Evolutionary conservation across 768 basidiomycete species (phyloP), one percentile per base, ranked within the genome.

Genomic region (Termitomyces titanicus): DNA sequence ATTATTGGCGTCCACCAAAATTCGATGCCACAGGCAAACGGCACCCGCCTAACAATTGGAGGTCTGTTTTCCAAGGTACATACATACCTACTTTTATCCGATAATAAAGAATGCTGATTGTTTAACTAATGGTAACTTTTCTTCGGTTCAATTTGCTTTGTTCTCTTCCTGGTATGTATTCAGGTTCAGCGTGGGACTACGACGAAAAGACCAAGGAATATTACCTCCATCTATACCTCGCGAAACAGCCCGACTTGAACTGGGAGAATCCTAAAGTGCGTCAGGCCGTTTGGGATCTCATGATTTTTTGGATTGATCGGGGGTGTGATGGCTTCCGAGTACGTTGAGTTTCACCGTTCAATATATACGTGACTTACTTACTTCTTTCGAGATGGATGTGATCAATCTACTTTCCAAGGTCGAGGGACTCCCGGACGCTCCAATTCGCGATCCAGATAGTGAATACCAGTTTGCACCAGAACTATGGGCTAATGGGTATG

Each of bases 301-400:
- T 90, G 86, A 68, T 70, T 40, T 90, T 87, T 63, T 90, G 88
- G 88, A 73, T 89, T n/a, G 77, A 83, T 51, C 73, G 83, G 47
- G 88, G 89, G 1, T 84, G 84, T 57, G 87, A 89, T 57, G 89
- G 88, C 1, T 92, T 91, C 67, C 73, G 87, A 20, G 84, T 89
- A 61, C 53, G 82, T 70, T 59, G 46, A 40, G 13, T 15, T 11
- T n/a, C 42, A 15, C 34, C 15, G 7, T 33, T 37, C 1, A 40
- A 34, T 38, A 5, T 20, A 20, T 50, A n/a, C n/a, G 38, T n/a
- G 12, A 3, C 3, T 18, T 2, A 9, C 27, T 29, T 9, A 45
- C 9, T 29, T 9, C n/a, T 18, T 25, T 10, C 3, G 27, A 84
- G 84, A 84, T 85, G 83, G 85, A 88, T 52, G 82, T 84, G 46